phyloP scores from a whole-genome alignment of 2,329 filamentous ascomycete genomes.

The Camillea tinctor region DNA sequence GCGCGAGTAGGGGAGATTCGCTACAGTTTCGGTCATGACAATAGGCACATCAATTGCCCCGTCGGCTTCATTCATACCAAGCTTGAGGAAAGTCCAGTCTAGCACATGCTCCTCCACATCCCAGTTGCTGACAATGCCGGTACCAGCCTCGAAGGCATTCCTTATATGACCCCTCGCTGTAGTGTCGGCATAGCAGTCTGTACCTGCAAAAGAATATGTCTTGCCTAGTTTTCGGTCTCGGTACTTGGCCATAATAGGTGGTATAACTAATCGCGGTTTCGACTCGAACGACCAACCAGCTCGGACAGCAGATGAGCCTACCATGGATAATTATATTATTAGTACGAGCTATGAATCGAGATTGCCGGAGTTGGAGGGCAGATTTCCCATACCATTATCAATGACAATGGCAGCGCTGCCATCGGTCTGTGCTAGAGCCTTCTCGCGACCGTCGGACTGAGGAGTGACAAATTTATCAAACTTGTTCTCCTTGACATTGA shows the following conservation, averaged over 20 bases:
- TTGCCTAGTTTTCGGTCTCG: slow-evolving; percentile 90
- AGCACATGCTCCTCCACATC: slow-evolving; percentile 94
- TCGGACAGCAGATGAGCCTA: slow-evolving; percentile 84
- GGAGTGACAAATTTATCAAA: slow-evolving; percentile 56
- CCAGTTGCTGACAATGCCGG: slow-evolving; percentile 93
- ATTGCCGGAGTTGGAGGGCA: neutral
- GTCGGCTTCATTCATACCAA: slow-evolving; percentile 76
- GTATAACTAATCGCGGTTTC: slow-evolving; percentile 74
- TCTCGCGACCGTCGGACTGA: slow-evolving; percentile 66
- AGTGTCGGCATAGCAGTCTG: slow-evolving; percentile 92
- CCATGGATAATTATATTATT: slow-evolving; percentile 6
- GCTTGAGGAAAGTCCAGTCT: slow-evolving; percentile 91
- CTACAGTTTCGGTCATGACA: slow-evolving; percentile 93
- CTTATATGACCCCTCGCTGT: slow-evolving; percentile 88
- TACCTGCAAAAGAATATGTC: slow-evolving; percentile 88
- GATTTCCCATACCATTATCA: slow-evolving; percentile 74
- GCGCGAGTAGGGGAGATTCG: slow-evolving; percentile 83
- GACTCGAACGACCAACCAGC: slow-evolving; percentile 95
- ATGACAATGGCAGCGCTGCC: slow-evolving; percentile 82
- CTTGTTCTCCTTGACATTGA: slow-evolving; percentile 59
- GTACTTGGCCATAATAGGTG: slow-evolving; percentile 92
- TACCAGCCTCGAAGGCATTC: slow-evolving; percentile 86
- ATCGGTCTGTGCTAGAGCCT: slow-evolving; percentile 57
- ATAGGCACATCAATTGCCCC: slow-evolving; percentile 81
- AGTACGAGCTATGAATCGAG: slow-evolving; percentile 2